Evolutionary conservation across 164 flowering plant genomes (phyloP).

Genomic region (Chloranthus sessilifolius): DNA sequence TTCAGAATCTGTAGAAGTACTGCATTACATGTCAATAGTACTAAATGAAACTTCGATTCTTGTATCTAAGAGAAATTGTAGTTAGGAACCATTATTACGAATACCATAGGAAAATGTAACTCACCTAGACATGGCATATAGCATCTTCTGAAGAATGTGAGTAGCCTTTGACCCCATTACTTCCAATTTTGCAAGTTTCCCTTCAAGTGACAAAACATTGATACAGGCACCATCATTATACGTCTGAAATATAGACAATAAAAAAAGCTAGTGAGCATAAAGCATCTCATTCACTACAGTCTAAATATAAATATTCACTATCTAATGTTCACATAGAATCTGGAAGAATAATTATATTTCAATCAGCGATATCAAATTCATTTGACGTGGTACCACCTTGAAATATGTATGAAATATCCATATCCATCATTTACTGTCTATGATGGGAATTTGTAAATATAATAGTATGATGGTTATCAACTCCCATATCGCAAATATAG

Average conservation of each 20-base stretch:
- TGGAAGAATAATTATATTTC: too few relatives aligned
- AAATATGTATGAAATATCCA: too few relatives aligned
- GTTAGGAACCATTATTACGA: not conserved
- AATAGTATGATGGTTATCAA: too few relatives aligned
- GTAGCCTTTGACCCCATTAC: slow-evolving; percentile 59
- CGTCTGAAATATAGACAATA: slow-evolving; percentile 31
- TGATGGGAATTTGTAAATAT: too few relatives aligned
- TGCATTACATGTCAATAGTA: slow-evolving; percentile 20
- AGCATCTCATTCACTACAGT: too few relatives aligned
- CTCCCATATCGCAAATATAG: too few relatives aligned
- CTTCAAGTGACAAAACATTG: slow-evolving; percentile 59
- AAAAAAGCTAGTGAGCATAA: too few relatives aligned
- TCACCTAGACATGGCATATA: slow-evolving; percentile 52
- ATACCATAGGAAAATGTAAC: slow-evolving; percentile 10
- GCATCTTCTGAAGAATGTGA: slow-evolving; percentile 57
- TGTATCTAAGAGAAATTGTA: not conserved
- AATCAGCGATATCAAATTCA: too few relatives aligned
- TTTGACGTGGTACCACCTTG: too few relatives aligned
- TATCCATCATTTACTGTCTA: too few relatives aligned
- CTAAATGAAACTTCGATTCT: slow-evolving; percentile 5
- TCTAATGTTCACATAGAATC: too few relatives aligned
- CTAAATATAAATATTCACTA: too few relatives aligned
- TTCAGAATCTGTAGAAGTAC: slow-evolving; percentile 24
- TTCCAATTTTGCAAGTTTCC: slow-evolving; percentile 69
- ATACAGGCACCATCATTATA: slow-evolving; percentile 33